Conservation (phyloP, 2,329 filamentous ascomycete genomes). For the Fusarium coicis region DNA sequence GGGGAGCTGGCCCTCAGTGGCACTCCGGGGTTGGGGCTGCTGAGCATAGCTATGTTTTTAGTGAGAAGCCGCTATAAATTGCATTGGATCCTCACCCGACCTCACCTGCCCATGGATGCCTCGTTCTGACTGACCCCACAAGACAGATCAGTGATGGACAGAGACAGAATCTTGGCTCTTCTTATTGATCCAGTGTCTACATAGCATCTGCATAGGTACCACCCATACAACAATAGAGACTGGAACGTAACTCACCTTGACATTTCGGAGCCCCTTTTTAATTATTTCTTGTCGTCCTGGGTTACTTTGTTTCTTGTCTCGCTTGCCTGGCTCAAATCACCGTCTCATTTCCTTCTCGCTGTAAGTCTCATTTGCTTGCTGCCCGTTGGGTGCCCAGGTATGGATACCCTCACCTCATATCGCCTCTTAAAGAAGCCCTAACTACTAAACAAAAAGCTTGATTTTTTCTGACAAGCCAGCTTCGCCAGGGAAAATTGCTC, state of each 20-base stretch:
- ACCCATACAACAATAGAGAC: constrained; percentile 12
- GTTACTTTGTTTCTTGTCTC: constrained; percentile 32
- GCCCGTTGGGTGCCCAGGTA: constrained; percentile 37
- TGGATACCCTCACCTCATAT: constrained; percentile 32
- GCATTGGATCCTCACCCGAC: not conserved
- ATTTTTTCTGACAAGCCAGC: constrained; percentile 3
- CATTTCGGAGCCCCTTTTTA: constrained; percentile 11
- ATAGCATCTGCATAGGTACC: not conserved
- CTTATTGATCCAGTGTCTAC: not conserved
- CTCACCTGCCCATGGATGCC: not conserved
- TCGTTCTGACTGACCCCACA: not conserved
- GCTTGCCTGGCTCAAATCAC: constrained; percentile 29
- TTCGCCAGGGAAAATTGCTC: not conserved
- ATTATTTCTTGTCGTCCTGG: constrained; percentile 22
- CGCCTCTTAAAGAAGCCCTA: constrained; percentile 1
- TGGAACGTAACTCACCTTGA: constrained; percentile 30
- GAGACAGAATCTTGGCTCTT: constrained; percentile 19
- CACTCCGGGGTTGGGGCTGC: constrained; percentile 24
- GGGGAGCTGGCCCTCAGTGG: constrained; percentile 1
- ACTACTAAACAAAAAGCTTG: constrained; percentile 1
- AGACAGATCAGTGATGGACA: not conserved
- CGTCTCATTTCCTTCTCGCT: constrained; percentile 32
- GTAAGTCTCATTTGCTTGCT: constrained; percentile 37
- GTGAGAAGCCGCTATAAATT: constrained; percentile 25
- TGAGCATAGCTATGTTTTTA: constrained; percentile 23